A percentile compares a stretch with the other conserved stretches of the same genome.
phyloP scores from a whole-genome alignment of 768 basidiomycete species.

The Kwoniella newhampshirensis region DNA sequence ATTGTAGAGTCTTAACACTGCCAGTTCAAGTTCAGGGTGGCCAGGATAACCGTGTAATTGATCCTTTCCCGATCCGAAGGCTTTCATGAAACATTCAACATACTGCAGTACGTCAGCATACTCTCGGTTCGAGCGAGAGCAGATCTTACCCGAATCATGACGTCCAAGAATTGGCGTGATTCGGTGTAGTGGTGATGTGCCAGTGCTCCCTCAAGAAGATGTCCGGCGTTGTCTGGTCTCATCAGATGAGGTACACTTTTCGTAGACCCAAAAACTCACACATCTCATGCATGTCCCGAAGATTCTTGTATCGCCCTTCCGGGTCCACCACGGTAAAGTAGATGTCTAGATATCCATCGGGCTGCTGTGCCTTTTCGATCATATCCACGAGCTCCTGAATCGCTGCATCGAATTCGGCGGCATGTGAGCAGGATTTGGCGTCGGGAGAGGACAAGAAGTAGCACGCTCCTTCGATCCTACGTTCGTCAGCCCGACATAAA shows the following conservation, averaged over 20 bases:
- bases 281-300: conserved; percentile 40
- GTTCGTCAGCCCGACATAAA: background rate
- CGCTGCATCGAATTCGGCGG: conserved; percentile 15
- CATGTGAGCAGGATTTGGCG: conserved; percentile 8
- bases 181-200: conserved; percentile 32
- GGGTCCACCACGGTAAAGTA: conserved; percentile 38
- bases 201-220: conserved; percentile 35
- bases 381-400: conserved; percentile 33
- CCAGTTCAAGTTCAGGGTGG: conserved; percentile 41
- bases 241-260: background rate
- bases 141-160: conserved; percentile 37
- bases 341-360: conserved; percentile 37
- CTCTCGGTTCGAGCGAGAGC: too few relatives aligned
- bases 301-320: conserved; percentile 33
- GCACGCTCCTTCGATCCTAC: conserved; percentile 35
- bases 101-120: conserved; percentile 14
- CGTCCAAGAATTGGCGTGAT: conserved; percentile 33
- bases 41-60: conserved; percentile 40
- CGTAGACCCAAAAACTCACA: conserved; percentile 20
- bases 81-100: conserved; percentile 27
- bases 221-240: conserved; percentile 36
- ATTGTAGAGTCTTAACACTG: conserved; percentile 30
- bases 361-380: conserved; percentile 39
- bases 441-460: conserved; percentile 33
- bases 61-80: conserved; percentile 23